Evolutionary conservation across 768 basidiomycete species (phyloP).

Genomic region (Harrya chromipes): DNA sequence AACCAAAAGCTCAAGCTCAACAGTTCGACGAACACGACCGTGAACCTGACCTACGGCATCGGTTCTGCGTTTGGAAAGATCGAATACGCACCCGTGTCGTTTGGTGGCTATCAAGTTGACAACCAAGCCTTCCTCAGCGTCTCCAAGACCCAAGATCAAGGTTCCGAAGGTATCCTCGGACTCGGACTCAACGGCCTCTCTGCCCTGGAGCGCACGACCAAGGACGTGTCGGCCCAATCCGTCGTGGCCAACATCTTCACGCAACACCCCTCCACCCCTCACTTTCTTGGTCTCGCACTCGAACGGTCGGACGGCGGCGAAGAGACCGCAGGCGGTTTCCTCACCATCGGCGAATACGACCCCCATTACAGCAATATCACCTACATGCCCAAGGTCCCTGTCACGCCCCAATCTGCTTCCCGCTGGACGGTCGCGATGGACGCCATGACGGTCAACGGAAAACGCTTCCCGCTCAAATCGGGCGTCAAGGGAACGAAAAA

Average conservation of each 20-base stretch:
- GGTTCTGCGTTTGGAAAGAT: constrained; percentile 38
- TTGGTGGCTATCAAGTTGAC: constrained; percentile 34
- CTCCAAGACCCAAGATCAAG: constrained; percentile 13
- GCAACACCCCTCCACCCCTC: constrained; percentile 33
- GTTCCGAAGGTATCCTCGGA: constrained; percentile 24
- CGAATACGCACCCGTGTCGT: constrained; percentile 32
- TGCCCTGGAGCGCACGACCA: constrained; percentile 16
- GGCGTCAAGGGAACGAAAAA: constrained; percentile 28
- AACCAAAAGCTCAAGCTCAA: constrained; percentile 25
- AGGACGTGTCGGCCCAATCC: constrained; percentile 20
- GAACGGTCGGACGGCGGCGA: constrained; percentile 40
- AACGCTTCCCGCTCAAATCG: constrained; percentile 28
- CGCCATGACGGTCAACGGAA: constrained; percentile 35
- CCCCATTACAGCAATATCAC: constrained; percentile 31
- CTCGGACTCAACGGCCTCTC: constrained; percentile 27
- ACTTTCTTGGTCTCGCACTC: constrained; percentile 42
- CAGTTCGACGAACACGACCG: constrained; percentile 29
- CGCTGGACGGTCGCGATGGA: constrained; percentile 44
- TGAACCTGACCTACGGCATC: constrained; percentile 37
- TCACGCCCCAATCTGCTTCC: constrained; percentile 33
- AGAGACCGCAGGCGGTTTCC: constrained; percentile 38
- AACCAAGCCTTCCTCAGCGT: constrained; percentile 28
- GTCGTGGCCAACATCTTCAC: constrained; percentile 41
- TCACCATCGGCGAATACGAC: constrained; percentile 44
- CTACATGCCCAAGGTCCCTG: constrained; percentile 30